These are phyloP conservation scores for Cordyceps militaris DNA, from an alignment of 2,329 filamentous ascomycete genomes.

Conservation along the genomic window DNA sequence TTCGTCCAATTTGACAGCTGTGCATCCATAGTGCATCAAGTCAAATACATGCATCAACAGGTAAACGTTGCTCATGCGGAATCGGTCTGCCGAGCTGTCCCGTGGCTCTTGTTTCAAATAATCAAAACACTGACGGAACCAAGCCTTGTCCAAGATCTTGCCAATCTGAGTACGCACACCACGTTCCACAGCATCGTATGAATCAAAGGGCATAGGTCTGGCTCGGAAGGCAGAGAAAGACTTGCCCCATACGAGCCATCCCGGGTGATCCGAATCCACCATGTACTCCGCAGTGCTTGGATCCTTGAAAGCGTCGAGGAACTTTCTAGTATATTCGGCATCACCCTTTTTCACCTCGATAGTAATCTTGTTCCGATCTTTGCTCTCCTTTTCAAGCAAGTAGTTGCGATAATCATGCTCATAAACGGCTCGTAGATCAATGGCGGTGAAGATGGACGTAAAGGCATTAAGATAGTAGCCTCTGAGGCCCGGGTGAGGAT, in stretches of 20 bases:
- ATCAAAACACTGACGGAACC: constrained; percentile 82
- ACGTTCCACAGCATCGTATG: constrained; percentile 75
- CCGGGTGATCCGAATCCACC: constrained; percentile 84
- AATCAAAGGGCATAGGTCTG: constrained; percentile 58
- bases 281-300: constrained; percentile 68
- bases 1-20: constrained; percentile 74
- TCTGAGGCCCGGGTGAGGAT: constrained; percentile 81
- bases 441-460: constrained; percentile 67
- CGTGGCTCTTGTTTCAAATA: constrained; percentile 96
- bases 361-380: constrained; percentile 67
- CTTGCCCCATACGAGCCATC: constrained; percentile 95
- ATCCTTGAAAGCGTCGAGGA: constrained; percentile 69
- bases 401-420: constrained; percentile 84
- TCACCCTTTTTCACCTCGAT: constrained; percentile 69
- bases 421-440: constrained; percentile 81
- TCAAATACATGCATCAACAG: constrained; percentile 87
- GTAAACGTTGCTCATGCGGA: constrained; percentile 81
- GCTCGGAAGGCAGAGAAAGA: constrained; percentile 73
- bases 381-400: constrained; percentile 66
- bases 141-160: constrained; percentile 68
- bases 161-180: constrained; percentile 73
- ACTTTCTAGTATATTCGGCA: constrained; percentile 69
- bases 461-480: constrained; percentile 76
- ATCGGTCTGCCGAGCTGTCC: constrained; percentile 73
- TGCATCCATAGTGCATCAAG: constrained; percentile 73